Base-by-base conservation (phyloP, 2,329 filamentous ascomycete species). In the Neopestalotiopsis rosae region DNA sequence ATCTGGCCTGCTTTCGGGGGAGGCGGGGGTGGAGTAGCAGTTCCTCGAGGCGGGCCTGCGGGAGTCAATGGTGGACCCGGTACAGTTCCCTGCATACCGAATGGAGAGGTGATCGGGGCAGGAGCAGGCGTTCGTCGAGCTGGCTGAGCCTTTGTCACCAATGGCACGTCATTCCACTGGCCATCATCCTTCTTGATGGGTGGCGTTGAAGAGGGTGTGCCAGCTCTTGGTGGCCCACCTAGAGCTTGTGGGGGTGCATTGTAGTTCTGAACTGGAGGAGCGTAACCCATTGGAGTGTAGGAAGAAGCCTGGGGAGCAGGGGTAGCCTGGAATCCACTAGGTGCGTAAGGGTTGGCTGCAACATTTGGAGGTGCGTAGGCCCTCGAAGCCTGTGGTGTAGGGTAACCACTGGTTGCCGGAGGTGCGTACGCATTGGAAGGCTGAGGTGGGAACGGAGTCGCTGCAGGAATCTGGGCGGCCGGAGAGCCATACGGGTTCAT, bases 121-220 rank as follows among this genome's bases (percentile, higher is more conserved):
- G 89, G 84, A 67, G 86, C 90, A 2, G 95, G 94, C 1, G 95
- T 98, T 61, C 91, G 89, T 73, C 95, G 90, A 28, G 91, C 87
- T 14, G 89, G 87, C n/a, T 92, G 87, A 67, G 88, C 84, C 83
- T 95, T 94, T 61, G 89, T 87, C 61, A 98, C 92, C 75, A 97
- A 88, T 1, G 96, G 96, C 65, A 97, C 92, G 80, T 99, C 96
- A 74, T 99, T 99, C 96, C 96, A 99, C 74, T 93, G 92, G 34
- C 91, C 89, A 71, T 91, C 91, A 72, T 92, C 91, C 76, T 90
- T 91, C 68, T 89, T 85, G 76, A 89, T 90, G 10, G 93, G 89
- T 28, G 94, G 91, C n/a, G 91, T 88, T 45, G 89, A 61, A 14
- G 67, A 69, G 13, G 67, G 49, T 4, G 61, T 90, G 32, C 88